phyloP scores from a whole-genome alignment of 805 yeast genomes.

The Maudiozyma pseudohumilis region DNA sequence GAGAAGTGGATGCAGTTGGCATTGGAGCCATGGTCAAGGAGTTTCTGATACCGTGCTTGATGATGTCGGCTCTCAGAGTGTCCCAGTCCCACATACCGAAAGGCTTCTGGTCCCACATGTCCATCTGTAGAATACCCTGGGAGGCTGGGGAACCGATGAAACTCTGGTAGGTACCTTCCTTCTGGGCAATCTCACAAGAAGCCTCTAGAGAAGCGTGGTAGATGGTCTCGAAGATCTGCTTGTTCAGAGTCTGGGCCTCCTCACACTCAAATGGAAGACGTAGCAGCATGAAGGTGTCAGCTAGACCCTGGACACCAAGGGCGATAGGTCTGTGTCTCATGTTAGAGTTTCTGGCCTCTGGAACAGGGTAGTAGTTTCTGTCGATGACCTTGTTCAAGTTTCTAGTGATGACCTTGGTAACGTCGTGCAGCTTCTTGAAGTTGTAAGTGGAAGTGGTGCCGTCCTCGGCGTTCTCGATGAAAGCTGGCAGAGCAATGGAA shows the following conservation, averaged over 20 bases:
- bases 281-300: slow-evolving; percentile 74
- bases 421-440: slow-evolving; percentile 63
- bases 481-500: slow-evolving; percentile 80
- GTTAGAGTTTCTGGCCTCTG: slow-evolving; percentile 66
- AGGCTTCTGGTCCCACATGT: slow-evolving; percentile 77
- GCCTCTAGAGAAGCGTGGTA: slow-evolving; percentile 90
- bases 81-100: slow-evolving; percentile 84
- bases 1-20: slow-evolving; percentile 98
- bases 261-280: slow-evolving; percentile 80
- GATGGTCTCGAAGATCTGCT: slow-evolving; percentile 87
- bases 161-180: slow-evolving; percentile 59
- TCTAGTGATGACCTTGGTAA: slow-evolving; percentile 65
- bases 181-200: slow-evolving; percentile 68
- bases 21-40: slow-evolving; percentile 86
- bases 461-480: slow-evolving; percentile 41
- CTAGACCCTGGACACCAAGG: slow-evolving; percentile 96
- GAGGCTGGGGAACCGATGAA: slow-evolving; percentile 88
- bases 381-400: slow-evolving; percentile 81
- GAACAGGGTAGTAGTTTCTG: slow-evolving; percentile 74
- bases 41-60: slow-evolving; percentile 66
- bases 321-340: slow-evolving; percentile 86
- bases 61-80: slow-evolving; percentile 47
- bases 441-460: slow-evolving; percentile 45
- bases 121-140: slow-evolving; percentile 74
- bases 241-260: slow-evolving; percentile 66